Conservation (phyloP, 2,329 filamentous ascomycete genomes). For the Pseudogymnoascus sp. region DNA sequence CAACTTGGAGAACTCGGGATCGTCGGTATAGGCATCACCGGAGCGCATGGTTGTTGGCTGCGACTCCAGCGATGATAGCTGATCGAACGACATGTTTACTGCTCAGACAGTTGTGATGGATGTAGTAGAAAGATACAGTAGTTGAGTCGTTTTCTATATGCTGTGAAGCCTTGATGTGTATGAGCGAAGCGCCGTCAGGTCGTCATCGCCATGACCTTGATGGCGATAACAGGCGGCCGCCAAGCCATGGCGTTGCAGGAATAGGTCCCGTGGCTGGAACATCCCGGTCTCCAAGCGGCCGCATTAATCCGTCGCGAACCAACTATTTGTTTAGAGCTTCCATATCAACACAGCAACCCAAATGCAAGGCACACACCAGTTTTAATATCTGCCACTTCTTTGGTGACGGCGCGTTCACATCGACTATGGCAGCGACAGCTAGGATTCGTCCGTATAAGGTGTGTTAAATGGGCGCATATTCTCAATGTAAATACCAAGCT, state of each 20-base stretch:
- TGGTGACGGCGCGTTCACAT: conserved; percentile 9
- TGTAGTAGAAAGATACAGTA: neutral
- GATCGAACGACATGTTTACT: conserved; percentile 77
- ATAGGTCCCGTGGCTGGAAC: conserved; percentile 2
- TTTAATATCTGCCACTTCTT: conserved; percentile 9
- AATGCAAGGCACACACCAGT: neutral
- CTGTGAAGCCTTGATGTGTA: neutral
- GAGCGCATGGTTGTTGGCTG: conserved; percentile 61
- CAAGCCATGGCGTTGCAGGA: neutral
- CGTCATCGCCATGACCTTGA: conserved; percentile 10
- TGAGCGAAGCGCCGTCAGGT: neutral
- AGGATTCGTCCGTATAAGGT: conserved; percentile 32
- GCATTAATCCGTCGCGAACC: conserved; percentile 8
- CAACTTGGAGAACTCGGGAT: conserved; percentile 82
- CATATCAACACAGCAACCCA: conserved; percentile 7
- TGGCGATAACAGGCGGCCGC: conserved; percentile 6
- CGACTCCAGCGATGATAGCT: conserved; percentile 76
- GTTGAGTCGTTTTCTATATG: neutral
- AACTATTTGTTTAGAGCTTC: conserved; percentile 10
- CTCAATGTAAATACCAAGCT: conserved; percentile 48
- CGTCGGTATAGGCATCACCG: conserved; percentile 75
- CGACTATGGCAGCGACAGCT: conserved; percentile 26
- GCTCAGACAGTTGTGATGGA: neutral
- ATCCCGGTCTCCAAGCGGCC: conserved; percentile 7
- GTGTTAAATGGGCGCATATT: conserved; percentile 40